phyloP scores from a whole-genome alignment of 257 asterid genomes.

The Nicotiana attenuata region DNA sequence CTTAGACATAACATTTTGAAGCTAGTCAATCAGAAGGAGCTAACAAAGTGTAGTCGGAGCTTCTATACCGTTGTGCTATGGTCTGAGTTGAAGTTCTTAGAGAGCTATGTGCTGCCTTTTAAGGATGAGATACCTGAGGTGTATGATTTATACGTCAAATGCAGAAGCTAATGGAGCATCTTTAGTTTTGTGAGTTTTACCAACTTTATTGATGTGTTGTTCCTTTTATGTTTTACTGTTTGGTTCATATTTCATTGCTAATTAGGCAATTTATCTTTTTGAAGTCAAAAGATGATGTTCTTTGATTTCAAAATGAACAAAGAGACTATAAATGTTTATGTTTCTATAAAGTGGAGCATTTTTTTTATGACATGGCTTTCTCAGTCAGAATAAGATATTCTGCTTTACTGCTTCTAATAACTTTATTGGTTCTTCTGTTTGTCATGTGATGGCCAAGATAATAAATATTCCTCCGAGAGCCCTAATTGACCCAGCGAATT shows the following conservation, averaged over 20 bases:
- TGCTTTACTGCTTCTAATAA: neutral
- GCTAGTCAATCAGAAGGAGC: neutral
- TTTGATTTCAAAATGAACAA: neutral
- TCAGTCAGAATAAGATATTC: neutral
- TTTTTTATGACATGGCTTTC: too few species aligned
- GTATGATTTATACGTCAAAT: neutral
- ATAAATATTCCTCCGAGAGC: too few species aligned
- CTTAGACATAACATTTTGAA: conserved; percentile 15
- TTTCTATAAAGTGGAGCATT: too few species aligned
- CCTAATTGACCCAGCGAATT: too few species aligned
- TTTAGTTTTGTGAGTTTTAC: neutral
- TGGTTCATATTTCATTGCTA: neutral
- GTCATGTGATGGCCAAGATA: neutral
- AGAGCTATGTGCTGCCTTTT: neutral
- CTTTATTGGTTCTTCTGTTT: too few species aligned
- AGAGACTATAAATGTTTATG: neutral
- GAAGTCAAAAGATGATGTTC: too few species aligned
- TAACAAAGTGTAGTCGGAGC: neutral
- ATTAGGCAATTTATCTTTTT: too few species aligned
- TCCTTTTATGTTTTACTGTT: too few species aligned
- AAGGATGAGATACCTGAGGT: conserved; percentile 15
- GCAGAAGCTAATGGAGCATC: neutral
- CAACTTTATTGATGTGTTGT: neutral
- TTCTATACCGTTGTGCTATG: neutral
- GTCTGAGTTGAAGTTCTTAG: neutral